Percentiles rank a stretch among this genome's conserved stretches.
Conservation (phyloP, 2,329 filamentous ascomycete species). For the Sclerotinia minor region DNA sequence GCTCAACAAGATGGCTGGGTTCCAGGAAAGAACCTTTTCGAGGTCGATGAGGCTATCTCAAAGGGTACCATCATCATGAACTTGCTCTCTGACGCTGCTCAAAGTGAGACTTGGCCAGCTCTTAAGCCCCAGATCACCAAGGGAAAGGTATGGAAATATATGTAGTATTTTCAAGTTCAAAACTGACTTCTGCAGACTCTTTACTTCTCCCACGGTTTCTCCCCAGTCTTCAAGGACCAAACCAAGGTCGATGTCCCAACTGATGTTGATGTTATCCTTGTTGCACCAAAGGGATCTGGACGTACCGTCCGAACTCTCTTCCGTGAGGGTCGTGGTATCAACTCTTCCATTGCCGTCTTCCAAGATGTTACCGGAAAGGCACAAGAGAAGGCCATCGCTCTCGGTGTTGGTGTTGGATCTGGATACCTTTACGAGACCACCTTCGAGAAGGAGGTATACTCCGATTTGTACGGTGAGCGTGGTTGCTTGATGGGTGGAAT, state of each 20-base stretch:
- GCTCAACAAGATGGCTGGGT: constrained; percentile 97
- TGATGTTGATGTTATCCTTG: constrained; percentile 98
- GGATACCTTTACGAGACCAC: constrained; percentile 99
- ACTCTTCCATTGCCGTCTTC: constrained; percentile 97
- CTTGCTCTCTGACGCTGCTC: constrained; percentile 94
- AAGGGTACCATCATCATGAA: constrained; percentile 98
- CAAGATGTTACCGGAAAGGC: constrained; percentile 98
- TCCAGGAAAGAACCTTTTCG: constrained; percentile 97
- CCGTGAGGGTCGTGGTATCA: constrained; percentile 99
- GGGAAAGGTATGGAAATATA: constrained; percentile 74
- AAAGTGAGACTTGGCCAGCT: constrained; percentile 97
- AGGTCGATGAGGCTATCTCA: constrained; percentile 92
- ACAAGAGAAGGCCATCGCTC: constrained; percentile 94
- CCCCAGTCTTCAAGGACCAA: constrained; percentile 98
- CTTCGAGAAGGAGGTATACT: constrained; percentile 99
- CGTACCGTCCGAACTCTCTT: constrained; percentile 98
- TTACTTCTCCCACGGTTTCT: constrained; percentile 99
- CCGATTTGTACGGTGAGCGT: constrained; percentile 98
- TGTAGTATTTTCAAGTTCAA: constrained; percentile 7
- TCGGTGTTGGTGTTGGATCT: constrained; percentile 94
- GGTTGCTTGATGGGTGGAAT: constrained; percentile 99
- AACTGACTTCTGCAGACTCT: constrained; percentile 66
- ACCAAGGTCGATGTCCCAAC: constrained; percentile 97
- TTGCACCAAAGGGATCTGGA: constrained; percentile 98
- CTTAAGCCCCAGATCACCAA: constrained; percentile 98